Evolutionary conservation across 2,329 filamentous ascomycete genomes (phyloP), one percentile per base, ranked within the genome.

Genomic region (Stachybotrys chlorohalonatus): DNA sequence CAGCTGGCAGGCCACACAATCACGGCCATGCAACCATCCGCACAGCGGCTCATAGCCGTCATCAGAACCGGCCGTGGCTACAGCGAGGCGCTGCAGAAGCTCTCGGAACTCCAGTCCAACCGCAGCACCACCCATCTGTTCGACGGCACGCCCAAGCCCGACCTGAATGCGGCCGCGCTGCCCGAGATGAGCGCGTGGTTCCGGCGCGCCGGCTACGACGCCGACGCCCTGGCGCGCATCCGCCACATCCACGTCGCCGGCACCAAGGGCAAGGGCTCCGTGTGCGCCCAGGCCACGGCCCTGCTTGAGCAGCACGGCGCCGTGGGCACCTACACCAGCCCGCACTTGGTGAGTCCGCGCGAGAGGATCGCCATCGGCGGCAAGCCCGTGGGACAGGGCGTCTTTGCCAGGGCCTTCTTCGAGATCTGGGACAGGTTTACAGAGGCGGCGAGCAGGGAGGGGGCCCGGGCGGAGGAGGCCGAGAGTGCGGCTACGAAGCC

Each of bases 241-340:
- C 71, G 70, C 15, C 79, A 78, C 60, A 83, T 97, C 57, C 93
- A 97, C 67, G 84, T 97, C 49, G 89, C 93, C 1, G 93, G 93
- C 11, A 96, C 92, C 5, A 97, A 96, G 69, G 93, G 93, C 57
- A 97, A 96, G 70, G 92, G 92, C 47, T 94, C 89, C 2, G 91
- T 90, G 0, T 90, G 88, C 60, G 87, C 92, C 9, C 93, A 92
- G 68, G 81, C 90, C 17, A 90, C 90, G 13, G 85, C 85, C 2
- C 89, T 95, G 58, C 76, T 96, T n/a, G 73, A 77, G 4, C 74
- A 63, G 55, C 70, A 73, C 49, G 69, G 54, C 58, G 64, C 60
- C 68, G 69, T 94, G 31, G 91, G 91, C 46, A 83, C 91, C 1
- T 95, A 90, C 68, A 95, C 89, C 1, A 94, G 89, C 42, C 91